Conservation (phyloP, 2,329 filamentous ascomycete genomes). For the Leptosphaerulina australis region DNA sequence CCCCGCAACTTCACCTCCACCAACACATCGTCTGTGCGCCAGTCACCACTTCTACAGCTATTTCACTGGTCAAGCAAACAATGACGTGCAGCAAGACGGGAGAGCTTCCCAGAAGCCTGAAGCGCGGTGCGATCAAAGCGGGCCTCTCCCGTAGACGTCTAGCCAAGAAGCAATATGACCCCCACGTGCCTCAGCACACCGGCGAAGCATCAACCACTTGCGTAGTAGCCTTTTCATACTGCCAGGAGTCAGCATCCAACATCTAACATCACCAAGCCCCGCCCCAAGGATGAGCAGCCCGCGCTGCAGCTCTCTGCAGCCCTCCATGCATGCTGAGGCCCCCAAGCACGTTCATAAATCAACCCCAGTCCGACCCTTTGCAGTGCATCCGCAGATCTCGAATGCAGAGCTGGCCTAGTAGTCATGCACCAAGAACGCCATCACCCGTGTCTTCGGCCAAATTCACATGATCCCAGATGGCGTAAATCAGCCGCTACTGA, state of each 20-base stretch:
- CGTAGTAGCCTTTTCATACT: neutral
- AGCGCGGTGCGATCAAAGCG: conserved; percentile 12
- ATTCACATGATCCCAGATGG: conserved; percentile 4
- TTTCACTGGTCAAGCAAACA: conserved; percentile 8
- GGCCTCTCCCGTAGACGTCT: neutral
- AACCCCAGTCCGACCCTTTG: neutral
- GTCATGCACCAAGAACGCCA: neutral
- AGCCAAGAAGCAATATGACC: conserved; percentile 2
- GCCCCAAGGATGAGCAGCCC: conserved; percentile 8
- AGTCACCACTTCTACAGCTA: neutral
- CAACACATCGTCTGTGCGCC: conserved; percentile 20
- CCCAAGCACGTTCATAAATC: conserved; percentile 8
- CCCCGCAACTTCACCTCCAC: conserved; percentile 28
- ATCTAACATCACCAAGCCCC: conserved; percentile 15
- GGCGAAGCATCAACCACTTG: neutral
- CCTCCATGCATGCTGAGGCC: neutral
- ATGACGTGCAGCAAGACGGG: conserved; percentile 17
- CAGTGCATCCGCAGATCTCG: neutral
- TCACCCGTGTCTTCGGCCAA: neutral
- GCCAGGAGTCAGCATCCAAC: conserved; percentile 21
- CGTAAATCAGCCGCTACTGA: neutral
- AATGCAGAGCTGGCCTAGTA: neutral
- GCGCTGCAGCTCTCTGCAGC: neutral
- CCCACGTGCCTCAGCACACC: conserved; percentile 18
- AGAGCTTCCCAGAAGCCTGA: conserved; percentile 4